Evolutionary conservation across 306 rosid genomes (phyloP).

Genomic region (Vigna mungo): DNA sequence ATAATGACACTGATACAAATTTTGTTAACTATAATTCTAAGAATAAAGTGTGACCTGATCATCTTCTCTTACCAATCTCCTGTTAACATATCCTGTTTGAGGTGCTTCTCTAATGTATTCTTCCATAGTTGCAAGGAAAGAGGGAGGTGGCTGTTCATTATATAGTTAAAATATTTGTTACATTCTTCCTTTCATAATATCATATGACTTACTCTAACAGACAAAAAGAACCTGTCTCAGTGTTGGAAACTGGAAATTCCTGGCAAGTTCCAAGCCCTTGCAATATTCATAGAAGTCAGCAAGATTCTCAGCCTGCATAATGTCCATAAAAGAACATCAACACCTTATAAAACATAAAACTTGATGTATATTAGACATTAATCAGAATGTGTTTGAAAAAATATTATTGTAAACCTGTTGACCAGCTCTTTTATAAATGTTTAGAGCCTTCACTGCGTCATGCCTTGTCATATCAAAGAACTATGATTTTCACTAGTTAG

Average conservation of each 20-base stretch:
- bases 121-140: slow-evolving; percentile 92
- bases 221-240: slow-evolving; percentile 78
- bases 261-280: slow-evolving; percentile 92
- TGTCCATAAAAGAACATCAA: slow-evolving; percentile 29
- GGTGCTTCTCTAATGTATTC: slow-evolving; percentile 93
- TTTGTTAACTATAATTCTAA: neutral
- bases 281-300: slow-evolving; percentile 91
- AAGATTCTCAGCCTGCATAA: slow-evolving; percentile 78
- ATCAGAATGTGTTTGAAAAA: neutral
- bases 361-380: neutral
- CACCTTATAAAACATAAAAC: slow-evolving; percentile 10
- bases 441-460: slow-evolving; percentile 91
- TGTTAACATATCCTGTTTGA: slow-evolving; percentile 61
- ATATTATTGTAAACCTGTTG: slow-evolving; percentile 67
- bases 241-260: slow-evolving; percentile 91
- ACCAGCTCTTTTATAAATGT: slow-evolving; percentile 90
- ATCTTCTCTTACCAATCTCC: slow-evolving; percentile 69
- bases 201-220: slow-evolving; percentile 26
- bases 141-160: slow-evolving; percentile 86
- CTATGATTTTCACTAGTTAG: slow-evolving; percentile 55
- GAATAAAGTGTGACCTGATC: slow-evolving; percentile 1
- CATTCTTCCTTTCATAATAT: slow-evolving; percentile 36
- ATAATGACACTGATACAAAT: neutral
- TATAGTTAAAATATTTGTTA: slow-evolving; percentile 44
- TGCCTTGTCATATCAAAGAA: slow-evolving; percentile 94